Evolutionary conservation across 768 basidiomycete species (phyloP).

Genomic region (Macrolepiota albuminosa): DNA sequence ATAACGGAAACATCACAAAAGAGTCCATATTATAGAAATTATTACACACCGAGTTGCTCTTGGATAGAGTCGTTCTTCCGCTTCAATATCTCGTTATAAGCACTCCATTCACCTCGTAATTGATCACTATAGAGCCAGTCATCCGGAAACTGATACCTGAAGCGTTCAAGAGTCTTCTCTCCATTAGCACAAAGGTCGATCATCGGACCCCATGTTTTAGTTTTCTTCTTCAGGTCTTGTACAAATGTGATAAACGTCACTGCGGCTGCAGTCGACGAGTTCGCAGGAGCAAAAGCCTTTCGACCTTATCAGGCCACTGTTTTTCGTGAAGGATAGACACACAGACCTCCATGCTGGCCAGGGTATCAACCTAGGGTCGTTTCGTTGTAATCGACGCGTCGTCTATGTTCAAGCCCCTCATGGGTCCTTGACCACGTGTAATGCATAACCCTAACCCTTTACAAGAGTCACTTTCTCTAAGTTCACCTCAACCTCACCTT

Average conservation of each 20-base stretch:
- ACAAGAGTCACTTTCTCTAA: background rate
- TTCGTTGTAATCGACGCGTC: conserved; percentile 21
- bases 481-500: conserved; percentile 5
- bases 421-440: conserved; percentile 16
- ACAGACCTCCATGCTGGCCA: conserved; percentile 24
- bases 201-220: conserved; percentile 94
- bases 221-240: conserved; percentile 97
- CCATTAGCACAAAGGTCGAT: conserved; percentile 92
- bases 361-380: conserved; percentile 6
- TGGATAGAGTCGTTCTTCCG: conserved; percentile 98
- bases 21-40: background rate
- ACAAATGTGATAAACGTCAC: conserved; percentile 99
- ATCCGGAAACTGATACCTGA: conserved; percentile 93
- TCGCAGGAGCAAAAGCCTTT: conserved; percentile 68
- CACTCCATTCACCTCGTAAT: conserved; percentile 95
- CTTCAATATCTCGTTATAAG: conserved; percentile 96
- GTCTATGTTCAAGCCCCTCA: conserved; percentile 7
- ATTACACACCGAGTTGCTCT: conserved; percentile 85
- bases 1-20: background rate
- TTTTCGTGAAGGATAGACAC: conserved; percentile 2
- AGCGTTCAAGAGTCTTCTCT: conserved; percentile 95
- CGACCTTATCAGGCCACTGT: conserved; percentile 7
- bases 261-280: conserved; percentile 94
- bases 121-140: conserved; percentile 99
- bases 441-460: conserved; percentile 22